Percentiles rank a stretch among this genome's conserved stretches.
Evolutionary conservation across 208 protist species (phyloP).

Genomic region (Crithidia fasciculata): DNA sequence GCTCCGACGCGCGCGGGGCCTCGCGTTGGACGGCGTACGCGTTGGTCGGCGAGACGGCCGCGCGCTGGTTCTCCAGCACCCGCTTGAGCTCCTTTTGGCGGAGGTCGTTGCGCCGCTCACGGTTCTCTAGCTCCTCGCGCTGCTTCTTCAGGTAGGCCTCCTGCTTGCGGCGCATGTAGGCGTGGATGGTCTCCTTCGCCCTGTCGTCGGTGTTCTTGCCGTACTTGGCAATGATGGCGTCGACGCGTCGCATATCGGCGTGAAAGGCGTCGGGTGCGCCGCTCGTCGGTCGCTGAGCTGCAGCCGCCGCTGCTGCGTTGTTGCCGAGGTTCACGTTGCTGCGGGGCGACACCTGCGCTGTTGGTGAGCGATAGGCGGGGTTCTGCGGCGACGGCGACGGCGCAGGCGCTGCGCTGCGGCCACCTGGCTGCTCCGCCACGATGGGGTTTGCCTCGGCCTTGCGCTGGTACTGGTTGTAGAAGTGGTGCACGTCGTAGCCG

Average conservation of each 20-base stretch:
- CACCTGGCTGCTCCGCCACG: conserved; percentile 8
- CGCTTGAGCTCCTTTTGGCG: conserved; percentile 66
- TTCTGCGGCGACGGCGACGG: not conserved
- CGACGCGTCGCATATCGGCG: conserved; percentile 76
- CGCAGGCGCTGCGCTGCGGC: not conserved
- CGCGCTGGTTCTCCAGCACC: conserved; percentile 69
- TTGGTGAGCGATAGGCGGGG: not conserved
- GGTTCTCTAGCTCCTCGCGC: conserved; percentile 55
- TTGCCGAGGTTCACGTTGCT: conserved; percentile 30
- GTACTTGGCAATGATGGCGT: conserved; percentile 85
- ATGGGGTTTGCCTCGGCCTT: conserved; percentile 15
- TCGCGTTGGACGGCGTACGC: conserved; percentile 13
- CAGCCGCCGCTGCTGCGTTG: conserved; percentile 7
- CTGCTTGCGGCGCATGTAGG: conserved; percentile 89
- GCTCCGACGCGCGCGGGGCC: conserved; percentile 11
- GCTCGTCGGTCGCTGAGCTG: conserved; percentile 1
- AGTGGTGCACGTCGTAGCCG: conserved; percentile 20
- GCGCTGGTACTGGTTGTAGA: conserved; percentile 25
- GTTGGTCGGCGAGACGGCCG: conserved; percentile 30
- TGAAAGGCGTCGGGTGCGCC: conserved; percentile 38
- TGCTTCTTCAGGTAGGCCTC: conserved; percentile 81
- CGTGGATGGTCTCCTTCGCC: conserved; percentile 86
- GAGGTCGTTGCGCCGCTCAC: conserved; percentile 57
- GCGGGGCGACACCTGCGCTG: conserved; percentile 12
- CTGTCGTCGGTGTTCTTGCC: conserved; percentile 67